Evolutionary conservation across 2,329 filamentous ascomycete genomes (phyloP).

Genomic region (Macroventuria anomochaeta): DNA sequence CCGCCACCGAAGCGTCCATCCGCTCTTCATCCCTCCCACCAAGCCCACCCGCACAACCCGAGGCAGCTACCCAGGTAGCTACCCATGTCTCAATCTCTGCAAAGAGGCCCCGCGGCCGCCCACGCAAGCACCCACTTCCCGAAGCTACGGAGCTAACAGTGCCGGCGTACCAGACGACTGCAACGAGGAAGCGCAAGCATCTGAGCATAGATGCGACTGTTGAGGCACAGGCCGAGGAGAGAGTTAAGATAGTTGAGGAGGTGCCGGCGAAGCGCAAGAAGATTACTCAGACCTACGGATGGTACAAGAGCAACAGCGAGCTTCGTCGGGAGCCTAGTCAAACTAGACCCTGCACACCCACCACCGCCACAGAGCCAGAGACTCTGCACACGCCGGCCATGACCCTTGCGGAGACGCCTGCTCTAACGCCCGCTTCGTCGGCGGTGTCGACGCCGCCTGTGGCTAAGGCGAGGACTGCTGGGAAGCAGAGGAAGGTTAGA

Average conservation of each 20-base stretch:
- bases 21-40: neutral
- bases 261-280: neutral
- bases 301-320: neutral
- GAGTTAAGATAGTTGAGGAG: neutral
- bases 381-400: neutral
- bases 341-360: neutral
- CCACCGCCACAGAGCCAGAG: neutral
- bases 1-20: neutral
- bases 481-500: neutral
- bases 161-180: neutral
- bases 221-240: neutral
- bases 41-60: neutral
- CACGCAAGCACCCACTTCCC: neutral
- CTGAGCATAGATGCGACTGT: neutral
- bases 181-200: slow-evolving; percentile 1
- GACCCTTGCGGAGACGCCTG: neutral
- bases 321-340: neutral
- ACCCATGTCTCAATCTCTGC: neutral
- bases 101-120: neutral
- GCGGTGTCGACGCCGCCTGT: neutral
- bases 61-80: neutral
- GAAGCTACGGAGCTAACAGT: neutral
- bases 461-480: neutral
- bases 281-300: neutral
- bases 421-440: neutral